These are phyloP conservation scores for Aureoboletus auriporus DNA, from an alignment of 768 basidiomycete species.

Conservation along the genomic window DNA sequence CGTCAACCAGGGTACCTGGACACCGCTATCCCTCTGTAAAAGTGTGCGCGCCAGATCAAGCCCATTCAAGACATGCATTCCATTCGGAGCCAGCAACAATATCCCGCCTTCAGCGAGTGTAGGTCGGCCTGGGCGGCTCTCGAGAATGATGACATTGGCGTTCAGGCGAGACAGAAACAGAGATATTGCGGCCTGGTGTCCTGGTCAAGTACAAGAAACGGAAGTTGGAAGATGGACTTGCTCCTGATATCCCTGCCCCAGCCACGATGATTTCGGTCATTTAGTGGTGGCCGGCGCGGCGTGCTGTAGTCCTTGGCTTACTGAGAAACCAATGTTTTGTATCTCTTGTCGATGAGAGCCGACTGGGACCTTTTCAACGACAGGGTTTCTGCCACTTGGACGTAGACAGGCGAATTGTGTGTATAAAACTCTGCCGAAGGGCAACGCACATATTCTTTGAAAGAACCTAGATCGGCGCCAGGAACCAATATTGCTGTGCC, in stretches of 20 bases:
- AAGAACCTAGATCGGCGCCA: too few species aligned
- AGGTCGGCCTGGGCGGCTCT: conserved; percentile 17
- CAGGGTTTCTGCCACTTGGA: conserved; percentile 11
- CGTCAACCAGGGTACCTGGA: conserved; percentile 16
- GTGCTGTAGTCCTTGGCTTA: neutral
- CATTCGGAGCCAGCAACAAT: conserved; percentile 28
- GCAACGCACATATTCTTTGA: too few species aligned
- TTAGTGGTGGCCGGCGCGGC: neutral
- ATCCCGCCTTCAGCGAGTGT: conserved; percentile 21
- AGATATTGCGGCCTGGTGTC: conserved; percentile 16
- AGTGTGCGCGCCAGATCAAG: conserved; percentile 23
- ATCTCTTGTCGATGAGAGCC: neutral
- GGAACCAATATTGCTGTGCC: too few species aligned
- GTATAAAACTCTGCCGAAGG: too few species aligned
- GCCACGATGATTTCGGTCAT: conserved; percentile 27
- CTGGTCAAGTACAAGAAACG: neutral
- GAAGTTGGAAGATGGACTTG: conserved; percentile 7
- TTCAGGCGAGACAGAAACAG: conserved; percentile 25
- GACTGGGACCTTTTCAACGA: too few species aligned
- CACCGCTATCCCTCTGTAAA: conserved; percentile 18
- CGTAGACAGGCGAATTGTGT: conserved; percentile 11
- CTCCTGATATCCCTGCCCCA: conserved; percentile 27
- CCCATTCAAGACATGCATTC: conserved; percentile 25
- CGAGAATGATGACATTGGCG: conserved; percentile 18
- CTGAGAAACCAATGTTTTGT: conserved; percentile 5